Percentiles rank a stretch among this genome's conserved stretches.
Evolutionary conservation across 129 eudicot genomes (phyloP).

Genomic region (Artemisia argyi): DNA sequence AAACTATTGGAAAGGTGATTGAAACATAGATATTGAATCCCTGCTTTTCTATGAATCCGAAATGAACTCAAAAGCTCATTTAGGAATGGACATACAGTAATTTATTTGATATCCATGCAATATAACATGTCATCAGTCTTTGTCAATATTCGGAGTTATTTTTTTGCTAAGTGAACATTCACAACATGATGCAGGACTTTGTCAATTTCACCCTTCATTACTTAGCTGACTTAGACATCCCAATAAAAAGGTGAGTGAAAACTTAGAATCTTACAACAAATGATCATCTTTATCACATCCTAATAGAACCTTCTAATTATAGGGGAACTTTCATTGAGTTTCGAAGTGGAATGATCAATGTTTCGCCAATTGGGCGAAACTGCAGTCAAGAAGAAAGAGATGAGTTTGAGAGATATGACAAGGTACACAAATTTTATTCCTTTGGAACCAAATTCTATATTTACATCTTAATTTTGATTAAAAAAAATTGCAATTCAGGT

Average conservation of each 20-base stretch:
- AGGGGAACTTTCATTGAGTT: conserved; percentile 99
- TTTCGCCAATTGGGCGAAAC: conserved; percentile 96
- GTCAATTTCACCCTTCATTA: conserved; percentile 88
- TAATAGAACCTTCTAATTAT: conserved; percentile 14
- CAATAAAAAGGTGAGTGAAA: conserved; percentile 74
- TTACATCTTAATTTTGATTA: not conserved
- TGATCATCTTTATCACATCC: conserved; percentile 12
- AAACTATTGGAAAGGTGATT: too few species aligned
- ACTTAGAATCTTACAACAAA: conserved; percentile 8
- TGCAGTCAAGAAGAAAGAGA: conserved; percentile 98
- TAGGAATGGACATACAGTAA: conserved; percentile 8
- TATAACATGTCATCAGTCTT: conserved; percentile 4
- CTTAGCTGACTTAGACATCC: conserved; percentile 95
- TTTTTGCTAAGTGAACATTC: conserved; percentile 5
- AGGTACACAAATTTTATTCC: conserved; percentile 51
- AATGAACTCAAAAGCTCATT: not conserved
- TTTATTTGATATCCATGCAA: not conserved
- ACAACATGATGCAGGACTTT: conserved; percentile 65
- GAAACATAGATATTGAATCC: not conserved
- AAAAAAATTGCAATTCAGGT: conserved; percentile 47
- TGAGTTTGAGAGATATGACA: conserved; percentile 89
- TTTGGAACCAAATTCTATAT: not conserved
- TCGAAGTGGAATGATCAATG: conserved; percentile 95
- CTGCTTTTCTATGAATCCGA: not conserved
- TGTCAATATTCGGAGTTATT: not conserved